Base-by-base conservation (phyloP, 23 red algal species). In the Agarophyton chilense region DNA sequence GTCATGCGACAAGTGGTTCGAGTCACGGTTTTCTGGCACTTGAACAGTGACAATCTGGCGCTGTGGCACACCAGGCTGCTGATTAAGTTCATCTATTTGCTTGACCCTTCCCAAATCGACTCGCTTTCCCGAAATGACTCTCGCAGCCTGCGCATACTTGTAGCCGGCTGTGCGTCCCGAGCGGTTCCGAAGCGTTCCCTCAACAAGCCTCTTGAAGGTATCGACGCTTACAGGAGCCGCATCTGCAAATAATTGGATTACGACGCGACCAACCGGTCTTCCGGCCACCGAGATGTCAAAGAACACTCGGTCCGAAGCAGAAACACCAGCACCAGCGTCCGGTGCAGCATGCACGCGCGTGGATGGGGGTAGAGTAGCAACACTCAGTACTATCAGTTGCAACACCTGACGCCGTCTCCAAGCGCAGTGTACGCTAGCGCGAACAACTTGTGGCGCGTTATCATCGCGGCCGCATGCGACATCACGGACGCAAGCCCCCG, bases 281-380 rank as follows among this genome's bases (percentile, higher is more conserved):
- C 84, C 95, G 72, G 44, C 92, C 51, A 94, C 83, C 12, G 80
- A 76, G 26, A 98, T 31, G 38, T 98, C 95, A 12, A 98, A 93
- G 72, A 94, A 98, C 26, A 83, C 90, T 13, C 74, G 85, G 41
- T 90, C 65, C 11, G 92, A 83, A 38, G 56, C 60, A 38, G 45
- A 24, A 29, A 38, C 22, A 25, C 10, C 55, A 28, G 55, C 55
- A 17, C 22, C 55, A n/a, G n/a, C 65, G 65, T 44, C 58, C 45
- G 83, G 50, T 13, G 54, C 83, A 11, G 28, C 25, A 1, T 73
- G 51, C 49, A 45, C 82, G 19, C 4, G 63, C 0, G 52, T 35
- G 6, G 82, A 0, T n/a, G 32, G 9, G 5, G 40, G 63, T 5
- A 66, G n/a, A n/a, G n/a, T 66, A 5, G 82, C 82, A 2, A 58